phyloP scores from a whole-genome alignment of 768 basidiomycete species.

The Coprinellus aureogranulatus region DNA sequence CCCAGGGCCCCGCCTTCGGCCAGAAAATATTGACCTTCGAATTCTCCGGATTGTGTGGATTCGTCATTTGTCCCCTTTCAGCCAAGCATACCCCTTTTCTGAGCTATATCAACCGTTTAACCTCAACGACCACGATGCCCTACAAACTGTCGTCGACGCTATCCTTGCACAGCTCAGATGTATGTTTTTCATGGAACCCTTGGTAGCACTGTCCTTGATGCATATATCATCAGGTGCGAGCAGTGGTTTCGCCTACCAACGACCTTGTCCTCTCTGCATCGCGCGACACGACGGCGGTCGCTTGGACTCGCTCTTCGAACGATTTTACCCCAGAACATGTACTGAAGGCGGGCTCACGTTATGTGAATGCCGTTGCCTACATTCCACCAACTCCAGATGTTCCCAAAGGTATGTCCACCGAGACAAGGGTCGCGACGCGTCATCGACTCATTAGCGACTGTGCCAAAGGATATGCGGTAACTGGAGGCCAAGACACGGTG shows the following conservation, averaged over 20 bases:
- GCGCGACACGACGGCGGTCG: conserved; percentile 86
- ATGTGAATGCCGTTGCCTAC: conserved; percentile 80
- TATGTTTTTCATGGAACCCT: conserved; percentile 13
- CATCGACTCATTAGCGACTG: conserved; percentile 13
- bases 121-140: conserved; percentile 22
- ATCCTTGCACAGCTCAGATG: conserved; percentile 30
- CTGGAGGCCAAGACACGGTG: conserved; percentile 86
- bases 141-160: conserved; percentile 32
- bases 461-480: conserved; percentile 73
- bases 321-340: conserved; percentile 55
- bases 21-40: too few relatives aligned
- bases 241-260: conserved; percentile 71
- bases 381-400: conserved; percentile 66
- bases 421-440: conserved; percentile 8
- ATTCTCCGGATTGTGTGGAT: neutral
- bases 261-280: conserved; percentile 85
- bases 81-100: neutral
- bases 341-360: conserved; percentile 66
- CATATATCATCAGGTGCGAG: conserved; percentile 64
- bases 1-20: too few relatives aligned
- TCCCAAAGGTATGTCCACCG: conserved; percentile 53
- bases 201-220: conserved; percentile 5
- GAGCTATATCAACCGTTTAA: conserved; percentile 4
- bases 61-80: conserved; percentile 2
- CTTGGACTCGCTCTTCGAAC: conserved; percentile 63